Evolutionary conservation across 2,329 filamentous ascomycete species (phyloP).

Genomic region (Drechslerella coelobrocha): DNA sequence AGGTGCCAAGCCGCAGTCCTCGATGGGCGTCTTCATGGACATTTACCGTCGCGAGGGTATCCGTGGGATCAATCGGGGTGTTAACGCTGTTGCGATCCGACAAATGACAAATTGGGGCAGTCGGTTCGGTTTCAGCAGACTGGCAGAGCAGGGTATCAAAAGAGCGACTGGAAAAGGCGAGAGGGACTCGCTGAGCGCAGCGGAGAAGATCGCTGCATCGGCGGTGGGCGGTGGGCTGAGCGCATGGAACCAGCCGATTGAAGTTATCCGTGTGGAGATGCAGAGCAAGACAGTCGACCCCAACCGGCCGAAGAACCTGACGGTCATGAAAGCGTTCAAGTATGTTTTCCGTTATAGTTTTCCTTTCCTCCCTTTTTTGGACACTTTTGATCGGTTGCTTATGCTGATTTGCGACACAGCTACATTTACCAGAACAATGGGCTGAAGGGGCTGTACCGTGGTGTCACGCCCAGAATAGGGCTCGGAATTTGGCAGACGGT

Average conservation of each 20-base stretch:
- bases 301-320: constrained; percentile 99
- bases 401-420: constrained; percentile 57
- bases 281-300: constrained; percentile 98
- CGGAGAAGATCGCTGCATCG: constrained; percentile 88
- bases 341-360: constrained; percentile 19
- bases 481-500: constrained; percentile 98
- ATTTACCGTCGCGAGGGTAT: constrained; percentile 96
- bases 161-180: constrained; percentile 78
- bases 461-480: constrained; percentile 90
- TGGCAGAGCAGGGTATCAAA: constrained; percentile 89
- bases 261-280: constrained; percentile 99
- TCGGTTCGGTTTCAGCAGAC: constrained; percentile 88
- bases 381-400: constrained; percentile 56
- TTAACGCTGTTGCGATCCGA: constrained; percentile 97
- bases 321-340: constrained; percentile 79
- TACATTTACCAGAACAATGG: constrained; percentile 95
- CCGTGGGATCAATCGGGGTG: constrained; percentile 94
- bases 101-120: constrained; percentile 99
- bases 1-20: constrained; percentile 85
- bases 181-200: constrained; percentile 74
- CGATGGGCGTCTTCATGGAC: constrained; percentile 93
- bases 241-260: constrained; percentile 99
- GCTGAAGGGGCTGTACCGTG: constrained; percentile 90
- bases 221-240: constrained; percentile 89
- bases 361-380: not conserved